Evolutionary conservation across 1,139 yeast species (phyloP).

Genomic region (Debaryomyces psychrophilus): DNA sequence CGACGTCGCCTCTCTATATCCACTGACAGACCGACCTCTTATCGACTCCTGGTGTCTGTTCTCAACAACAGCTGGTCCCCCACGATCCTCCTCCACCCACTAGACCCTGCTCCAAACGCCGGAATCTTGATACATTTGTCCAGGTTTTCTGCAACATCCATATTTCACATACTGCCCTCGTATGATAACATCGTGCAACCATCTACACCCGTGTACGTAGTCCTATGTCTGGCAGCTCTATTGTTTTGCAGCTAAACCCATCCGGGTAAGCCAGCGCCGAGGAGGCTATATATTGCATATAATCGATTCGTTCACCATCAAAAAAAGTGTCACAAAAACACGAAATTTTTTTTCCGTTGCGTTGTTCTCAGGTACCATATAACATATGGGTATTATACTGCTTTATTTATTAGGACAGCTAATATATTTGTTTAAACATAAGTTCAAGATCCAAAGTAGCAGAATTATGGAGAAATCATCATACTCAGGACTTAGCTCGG

Average conservation of each 20-base stretch:
- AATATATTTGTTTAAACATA: constrained; percentile 33
- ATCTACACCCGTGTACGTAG: not conserved
- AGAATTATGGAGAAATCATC: constrained; percentile 38
- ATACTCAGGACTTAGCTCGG: constrained; percentile 27
- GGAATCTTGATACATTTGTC: not conserved
- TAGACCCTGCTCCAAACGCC: not conserved
- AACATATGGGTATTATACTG: constrained; percentile 48
- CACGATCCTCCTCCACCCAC: not conserved
- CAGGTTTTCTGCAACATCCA: not conserved
- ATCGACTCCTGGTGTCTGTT: no score
- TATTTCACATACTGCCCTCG: not conserved
- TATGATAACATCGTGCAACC: not conserved
- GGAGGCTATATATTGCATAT: constrained; percentile 3
- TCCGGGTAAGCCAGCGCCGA: constrained; percentile 11
- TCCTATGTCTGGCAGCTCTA: not conserved
- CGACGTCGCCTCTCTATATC: no score
- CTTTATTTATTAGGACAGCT: constrained; percentile 42
- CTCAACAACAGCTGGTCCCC: not conserved
- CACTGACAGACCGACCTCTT: no score
- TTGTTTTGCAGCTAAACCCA: constrained; percentile 2
- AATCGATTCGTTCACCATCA: not conserved
- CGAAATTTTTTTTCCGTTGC: constrained; percentile 8
- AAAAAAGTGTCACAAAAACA: constrained; percentile 4
- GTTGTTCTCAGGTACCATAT: constrained; percentile 6
- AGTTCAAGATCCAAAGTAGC: constrained; percentile 17